Base-by-base conservation (phyloP, 768 basidiomycete genomes). In the Serpula lacrymans region DNA sequence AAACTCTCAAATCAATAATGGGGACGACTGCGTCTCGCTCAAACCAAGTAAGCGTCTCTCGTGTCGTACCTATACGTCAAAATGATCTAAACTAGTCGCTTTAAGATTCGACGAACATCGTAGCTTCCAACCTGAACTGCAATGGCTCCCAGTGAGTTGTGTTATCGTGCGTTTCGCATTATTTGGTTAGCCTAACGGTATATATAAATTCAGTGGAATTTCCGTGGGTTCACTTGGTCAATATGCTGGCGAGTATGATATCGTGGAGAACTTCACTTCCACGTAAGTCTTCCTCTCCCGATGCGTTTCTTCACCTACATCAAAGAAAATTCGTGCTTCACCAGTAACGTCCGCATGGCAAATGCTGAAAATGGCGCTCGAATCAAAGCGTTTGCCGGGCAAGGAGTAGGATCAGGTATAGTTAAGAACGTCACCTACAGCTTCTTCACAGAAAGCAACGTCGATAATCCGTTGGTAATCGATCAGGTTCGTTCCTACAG, bases 301-400 rank as follows among this genome's bases (percentile, higher is more conserved):
- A n/a, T n/a, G n/a, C 17, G 24, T 22, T n/a, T 11, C 23, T 29
- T 20, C 23, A 7, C 37, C 20, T 9, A 8, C 37, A 9, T 8
- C 17, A 13, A 39, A 10, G 21, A 30, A 29, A 12, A 18, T 14
- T 14, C n/a, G 14, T n/a, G 27, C 27, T n/a, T n/a, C 27, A 29
- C 27, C 48, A 78, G 72, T 30, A 76, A 80, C 50, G 67, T 83
- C 46, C 67, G 60, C 22, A 81, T 82, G 77, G 62, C 70, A 9
- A 79, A 81, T 41, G 77, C 78, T 8, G 66, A 78, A 51, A 83
- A 83, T 47, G 82, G 81, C 1, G 80, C 80, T 1, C 68, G 82
- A 24, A 83, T 83, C 59, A 84, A 84, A 55, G 75, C 78, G 1
- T 84, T 73, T 66, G 80, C 78, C 5, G 82, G 80, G 4, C 64